A percentile compares a stretch with the other conserved stretches of the same genome.
These are phyloP conservation scores for Cucumis melo DNA, from an alignment of 306 rosid genomes.

Conservation along the genomic window DNA sequence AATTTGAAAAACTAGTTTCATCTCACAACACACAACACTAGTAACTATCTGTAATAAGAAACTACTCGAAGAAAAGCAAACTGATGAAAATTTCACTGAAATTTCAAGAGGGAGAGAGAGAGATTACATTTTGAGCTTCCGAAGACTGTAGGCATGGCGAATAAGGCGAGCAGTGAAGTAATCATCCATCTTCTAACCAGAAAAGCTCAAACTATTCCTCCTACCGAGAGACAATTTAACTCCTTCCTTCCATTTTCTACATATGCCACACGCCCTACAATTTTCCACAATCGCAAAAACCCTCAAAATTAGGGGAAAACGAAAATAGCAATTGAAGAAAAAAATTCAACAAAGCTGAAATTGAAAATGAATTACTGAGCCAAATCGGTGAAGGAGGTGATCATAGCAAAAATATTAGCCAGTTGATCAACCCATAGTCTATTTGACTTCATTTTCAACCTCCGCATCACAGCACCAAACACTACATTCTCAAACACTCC, in stretches of 20 bases:
- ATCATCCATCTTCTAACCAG: constrained; percentile 90
- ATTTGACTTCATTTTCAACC: no score
- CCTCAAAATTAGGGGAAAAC: neutral
- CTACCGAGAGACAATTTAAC: constrained; percentile 60
- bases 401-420: constrained; percentile 50
- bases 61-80: neutral
- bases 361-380: constrained; percentile 46
- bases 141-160: constrained; percentile 63
- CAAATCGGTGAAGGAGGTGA: constrained; percentile 79
- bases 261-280: constrained; percentile 63
- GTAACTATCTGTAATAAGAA: no score
- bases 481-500: no score
- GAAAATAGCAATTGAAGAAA: neutral
- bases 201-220: constrained; percentile 55
- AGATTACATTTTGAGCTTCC: constrained; percentile 51
- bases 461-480: no score
- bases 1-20: neutral
- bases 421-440: constrained; percentile 52
- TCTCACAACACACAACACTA: neutral
- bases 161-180: constrained; percentile 72
- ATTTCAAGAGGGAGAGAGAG: neutral
- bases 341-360: neutral
- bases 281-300: neutral
- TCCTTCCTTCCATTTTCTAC: constrained; percentile 88
- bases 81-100: neutral